Evolutionary conservation across 768 basidiomycete genomes (phyloP).

Genomic region (Lactarius evosmus): DNA sequence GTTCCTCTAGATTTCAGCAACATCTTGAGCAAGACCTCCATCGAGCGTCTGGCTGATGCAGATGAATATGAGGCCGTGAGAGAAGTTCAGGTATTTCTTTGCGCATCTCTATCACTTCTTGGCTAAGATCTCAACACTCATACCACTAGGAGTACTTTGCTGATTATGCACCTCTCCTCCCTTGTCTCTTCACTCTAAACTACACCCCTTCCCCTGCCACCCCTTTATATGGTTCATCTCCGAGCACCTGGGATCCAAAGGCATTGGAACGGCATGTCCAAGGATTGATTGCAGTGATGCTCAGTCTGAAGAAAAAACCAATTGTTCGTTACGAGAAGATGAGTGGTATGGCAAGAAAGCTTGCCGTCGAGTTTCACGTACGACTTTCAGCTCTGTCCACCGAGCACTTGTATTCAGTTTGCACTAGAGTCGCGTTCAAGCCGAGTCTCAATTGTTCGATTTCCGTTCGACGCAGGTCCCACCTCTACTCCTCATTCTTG

Average conservation of each 20-base stretch:
- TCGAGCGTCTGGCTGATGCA: conserved; percentile 88
- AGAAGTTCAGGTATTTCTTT: conserved; percentile 81
- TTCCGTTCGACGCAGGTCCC: conserved; percentile 87
- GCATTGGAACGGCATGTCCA: conserved; percentile 79
- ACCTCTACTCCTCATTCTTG: conserved; percentile 87
- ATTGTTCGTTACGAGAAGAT: conserved; percentile 92
- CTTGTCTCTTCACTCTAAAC: conserved; percentile 84
- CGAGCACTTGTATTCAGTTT: conserved; percentile 19
- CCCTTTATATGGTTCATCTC: conserved; percentile 69
- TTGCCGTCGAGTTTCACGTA: conserved; percentile 85
- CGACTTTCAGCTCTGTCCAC: conserved; percentile 22
- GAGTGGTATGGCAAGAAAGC: conserved; percentile 87
- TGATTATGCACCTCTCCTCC: conserved; percentile 86
- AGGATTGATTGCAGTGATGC: conserved; percentile 78
- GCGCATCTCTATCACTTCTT: conserved; percentile 6
- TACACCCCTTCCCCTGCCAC: conserved; percentile 58
- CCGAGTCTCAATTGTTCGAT: conserved; percentile 84
- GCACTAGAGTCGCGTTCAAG: conserved; percentile 69
- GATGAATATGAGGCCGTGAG: conserved; percentile 96
- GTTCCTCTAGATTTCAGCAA: conserved; percentile 84
- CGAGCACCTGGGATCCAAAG: conserved; percentile 67
- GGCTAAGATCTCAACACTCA: conserved; percentile 23
- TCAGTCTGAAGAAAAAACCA: conserved; percentile 96
- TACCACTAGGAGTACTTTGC: conserved; percentile 86
- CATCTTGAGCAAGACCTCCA: conserved; percentile 80